Conservation (phyloP, 345 rosid genomes). For the Garcia nutans region DNA sequence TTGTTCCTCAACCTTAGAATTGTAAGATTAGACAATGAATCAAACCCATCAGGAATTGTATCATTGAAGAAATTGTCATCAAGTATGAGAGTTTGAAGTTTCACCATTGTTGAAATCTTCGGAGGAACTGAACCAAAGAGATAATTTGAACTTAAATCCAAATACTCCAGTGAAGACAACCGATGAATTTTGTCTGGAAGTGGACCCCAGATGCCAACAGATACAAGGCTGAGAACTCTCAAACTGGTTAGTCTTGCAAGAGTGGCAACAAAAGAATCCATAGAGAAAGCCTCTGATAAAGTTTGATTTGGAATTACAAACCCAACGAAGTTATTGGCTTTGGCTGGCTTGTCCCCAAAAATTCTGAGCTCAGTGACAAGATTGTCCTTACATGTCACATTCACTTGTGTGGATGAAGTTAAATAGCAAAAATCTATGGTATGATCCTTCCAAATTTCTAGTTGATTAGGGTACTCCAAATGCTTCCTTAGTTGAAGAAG, state of each 20-base stretch:
- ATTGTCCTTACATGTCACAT: constrained; percentile 60
- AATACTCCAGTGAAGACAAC: constrained; percentile 53
- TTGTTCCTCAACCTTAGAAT: constrained; percentile 53
- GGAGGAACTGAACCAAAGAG: constrained; percentile 69
- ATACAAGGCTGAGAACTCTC: constrained; percentile 55
- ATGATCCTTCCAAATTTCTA: constrained; percentile 62
- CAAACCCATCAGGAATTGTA: constrained; percentile 56
- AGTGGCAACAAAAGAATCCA: constrained; percentile 68
- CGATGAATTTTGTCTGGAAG: constrained; percentile 72
- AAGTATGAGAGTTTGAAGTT: constrained; percentile 50
- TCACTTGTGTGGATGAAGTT: constrained; percentile 44
- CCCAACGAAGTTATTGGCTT: constrained; percentile 40
- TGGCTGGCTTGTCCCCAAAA: constrained; percentile 47
- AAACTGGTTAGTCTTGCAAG: constrained; percentile 54
- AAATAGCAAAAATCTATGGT: constrained; percentile 51
- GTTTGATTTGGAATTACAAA: constrained; percentile 44
- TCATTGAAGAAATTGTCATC: constrained; percentile 64
- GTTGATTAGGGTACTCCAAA: constrained; percentile 60
- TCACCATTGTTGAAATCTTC: constrained; percentile 57
- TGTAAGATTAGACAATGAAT: constrained; percentile 45
- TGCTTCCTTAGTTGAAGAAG: constrained; percentile 74
- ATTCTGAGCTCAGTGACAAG: constrained; percentile 52
- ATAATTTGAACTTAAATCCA: constrained; percentile 67
- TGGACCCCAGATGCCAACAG: constrained; percentile 77
- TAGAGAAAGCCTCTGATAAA: constrained; percentile 55